phyloP scores from a whole-genome alignment of 805 yeast species.

The Wickerhamomyces mucosus region DNA sequence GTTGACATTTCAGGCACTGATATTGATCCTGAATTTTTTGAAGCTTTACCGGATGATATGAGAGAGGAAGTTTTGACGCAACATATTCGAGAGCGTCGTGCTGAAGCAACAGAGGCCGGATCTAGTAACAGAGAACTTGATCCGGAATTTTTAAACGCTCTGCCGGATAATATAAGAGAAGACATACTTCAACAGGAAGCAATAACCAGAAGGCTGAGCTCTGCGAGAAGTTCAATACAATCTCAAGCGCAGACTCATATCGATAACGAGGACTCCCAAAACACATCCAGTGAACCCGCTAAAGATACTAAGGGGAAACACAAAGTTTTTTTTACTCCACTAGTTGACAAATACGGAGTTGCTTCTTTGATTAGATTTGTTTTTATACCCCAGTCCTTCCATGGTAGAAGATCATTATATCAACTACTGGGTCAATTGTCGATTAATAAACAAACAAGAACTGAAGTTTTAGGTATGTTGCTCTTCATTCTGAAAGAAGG shows the following conservation, averaged over 20 bases:
- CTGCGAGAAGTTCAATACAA: neutral
- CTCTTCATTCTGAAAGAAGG: constrained; percentile 72
- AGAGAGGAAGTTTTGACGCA: constrained; percentile 86
- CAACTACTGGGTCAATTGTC: constrained; percentile 60
- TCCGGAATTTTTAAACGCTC: constrained; percentile 69
- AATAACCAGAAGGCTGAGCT: constrained; percentile 27
- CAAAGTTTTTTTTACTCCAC: constrained; percentile 45
- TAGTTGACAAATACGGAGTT: constrained; percentile 68
- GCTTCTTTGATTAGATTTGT: constrained; percentile 62
- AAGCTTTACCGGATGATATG: constrained; percentile 88
- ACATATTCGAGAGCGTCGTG: constrained; percentile 69
- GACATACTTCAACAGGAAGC: constrained; percentile 54
- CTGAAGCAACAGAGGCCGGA: constrained; percentile 37
- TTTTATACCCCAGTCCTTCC: constrained; percentile 62
- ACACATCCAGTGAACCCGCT: constrained; percentile 3
- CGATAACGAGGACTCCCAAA: constrained; percentile 1
- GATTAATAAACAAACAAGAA: constrained; percentile 66
- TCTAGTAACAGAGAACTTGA: constrained; percentile 56
- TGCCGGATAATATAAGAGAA: constrained; percentile 58
- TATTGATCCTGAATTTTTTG: constrained; percentile 83
- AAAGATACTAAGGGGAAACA: constrained; percentile 21
- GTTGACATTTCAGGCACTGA: constrained; percentile 87
- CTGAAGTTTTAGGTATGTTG: constrained; percentile 61
- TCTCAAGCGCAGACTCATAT: constrained; percentile 8
- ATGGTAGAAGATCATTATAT: constrained; percentile 53